A percentile compares a stretch with the other conserved stretches of the same genome.
phyloP scores from a whole-genome alignment of 345 rosid genomes.

The Dovyalis caffra region DNA sequence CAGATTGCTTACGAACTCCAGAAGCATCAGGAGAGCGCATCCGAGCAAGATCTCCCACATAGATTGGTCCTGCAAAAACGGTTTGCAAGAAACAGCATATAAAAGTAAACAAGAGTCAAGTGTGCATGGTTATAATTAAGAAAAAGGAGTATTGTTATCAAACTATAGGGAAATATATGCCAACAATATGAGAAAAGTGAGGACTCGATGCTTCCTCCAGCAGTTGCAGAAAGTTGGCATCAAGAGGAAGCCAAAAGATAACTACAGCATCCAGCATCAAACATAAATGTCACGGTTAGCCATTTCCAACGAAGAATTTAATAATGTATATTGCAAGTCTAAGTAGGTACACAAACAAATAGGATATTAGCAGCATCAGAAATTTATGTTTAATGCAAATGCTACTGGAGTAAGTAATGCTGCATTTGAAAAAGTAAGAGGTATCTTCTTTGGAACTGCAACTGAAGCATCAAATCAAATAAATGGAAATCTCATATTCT shows the following conservation, averaged over 20 bases:
- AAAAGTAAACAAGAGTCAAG: background rate
- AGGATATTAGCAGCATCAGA: background rate
- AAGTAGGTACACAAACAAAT: background rate
- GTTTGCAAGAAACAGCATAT: slow-evolving; percentile 19
- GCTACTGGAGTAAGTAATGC: background rate
- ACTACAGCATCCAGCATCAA: background rate
- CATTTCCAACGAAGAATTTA: background rate
- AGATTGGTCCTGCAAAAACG: slow-evolving; percentile 49
- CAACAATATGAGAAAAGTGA: background rate
- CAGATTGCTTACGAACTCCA: slow-evolving; percentile 43
- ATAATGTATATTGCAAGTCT: background rate
- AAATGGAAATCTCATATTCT: background rate
- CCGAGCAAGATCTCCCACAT: slow-evolving; percentile 53
- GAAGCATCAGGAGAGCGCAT: slow-evolving; percentile 41
- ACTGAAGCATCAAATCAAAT: background rate
- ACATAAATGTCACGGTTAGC: background rate
- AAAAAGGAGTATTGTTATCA: background rate
- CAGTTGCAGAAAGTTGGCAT: background rate
- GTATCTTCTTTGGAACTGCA: background rate
- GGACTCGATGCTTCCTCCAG: background rate
- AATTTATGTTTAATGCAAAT: background rate
- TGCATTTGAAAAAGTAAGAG: background rate
- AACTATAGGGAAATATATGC: background rate
- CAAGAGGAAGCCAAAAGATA: background rate
- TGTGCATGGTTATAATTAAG: background rate